Evolutionary conservation across 208 protist species (phyloP), one percentile per base, ranked within the genome.

Genomic region (Crithidia acanthocephali): DNA sequence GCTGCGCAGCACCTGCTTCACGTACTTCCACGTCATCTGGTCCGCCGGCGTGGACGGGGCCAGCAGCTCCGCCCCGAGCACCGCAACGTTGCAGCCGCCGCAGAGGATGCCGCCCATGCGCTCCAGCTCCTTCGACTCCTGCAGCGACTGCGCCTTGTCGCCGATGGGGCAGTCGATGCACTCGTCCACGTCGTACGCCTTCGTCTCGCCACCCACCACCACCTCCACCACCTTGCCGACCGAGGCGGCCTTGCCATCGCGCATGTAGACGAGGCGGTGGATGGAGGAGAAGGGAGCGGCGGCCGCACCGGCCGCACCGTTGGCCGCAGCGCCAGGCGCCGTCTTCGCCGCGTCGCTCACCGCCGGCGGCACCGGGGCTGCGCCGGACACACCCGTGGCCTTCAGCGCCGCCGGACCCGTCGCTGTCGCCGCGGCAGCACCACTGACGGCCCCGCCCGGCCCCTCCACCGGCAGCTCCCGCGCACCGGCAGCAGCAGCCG

Each of bases 121-220:
- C 20, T 57, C 37, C 33, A 85, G 58, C 58, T 90, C 76, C 55
- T 82, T 80, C 35, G 84, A 87, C 56, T 68, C 52, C 27, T 35
- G 28, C 22, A 33, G 78, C 22, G 58, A 25, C 30, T 33, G 40
- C 27, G 25, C n/a, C 45, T 30, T 64, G 23, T 25, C 68, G 35
- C 25, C 58, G 3, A 62, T 27, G 20, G 69, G 56, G 35, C 65
- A 58, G 37, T 68, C 32, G 53, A 86, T 76, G 72, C 79, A 83
- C 74, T 92, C 87, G 58, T 92, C 78, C 42, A 88, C 84, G 27
- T 76, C 74, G 51, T 75, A 88, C 18, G 67, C 74, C 68, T 86
- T 89, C 53, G 58, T 81, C 58, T 65, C 63, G 2, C 79, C 80
- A 11, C 60, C 35, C 23, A 84, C 76, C 6, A 61, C 56, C 25